A percentile compares a stretch with the other conserved stretches of the same genome.
Conservation (phyloP, 495 filamentous ascomycete species). For the Aspergillus baeticus region DNA sequence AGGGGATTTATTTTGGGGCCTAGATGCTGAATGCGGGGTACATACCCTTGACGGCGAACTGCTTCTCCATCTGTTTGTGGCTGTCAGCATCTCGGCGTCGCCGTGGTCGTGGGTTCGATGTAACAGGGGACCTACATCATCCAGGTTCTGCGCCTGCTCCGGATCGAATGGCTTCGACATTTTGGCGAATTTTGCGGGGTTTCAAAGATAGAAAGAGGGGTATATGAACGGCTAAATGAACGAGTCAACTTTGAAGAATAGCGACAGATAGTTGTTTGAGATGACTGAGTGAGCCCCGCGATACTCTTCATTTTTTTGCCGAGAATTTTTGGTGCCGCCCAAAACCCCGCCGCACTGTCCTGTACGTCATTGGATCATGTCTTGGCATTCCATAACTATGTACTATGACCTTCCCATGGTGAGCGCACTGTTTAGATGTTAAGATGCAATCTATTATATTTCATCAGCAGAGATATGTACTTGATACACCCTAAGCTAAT, state of each 20-base stretch:
- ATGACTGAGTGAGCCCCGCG: constrained; percentile 18
- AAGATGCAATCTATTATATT: not conserved
- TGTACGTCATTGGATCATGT: constrained; percentile 28
- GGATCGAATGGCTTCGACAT: constrained; percentile 59
- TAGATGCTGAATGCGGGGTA: not conserved
- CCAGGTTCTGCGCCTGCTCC: constrained; percentile 72
- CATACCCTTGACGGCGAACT: constrained; percentile 95
- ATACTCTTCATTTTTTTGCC: constrained; percentile 35
- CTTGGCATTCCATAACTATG: not conserved
- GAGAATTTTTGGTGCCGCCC: constrained; percentile 25
- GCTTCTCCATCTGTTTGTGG: constrained; percentile 84
- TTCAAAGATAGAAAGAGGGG: not conserved
- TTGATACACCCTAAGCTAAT: no score
- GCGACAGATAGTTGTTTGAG: not conserved
- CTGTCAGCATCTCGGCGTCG: constrained; percentile 23
- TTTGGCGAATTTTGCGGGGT: constrained; percentile 20
- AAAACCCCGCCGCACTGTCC: constrained; percentile 18
- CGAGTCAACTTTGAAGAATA: not conserved
- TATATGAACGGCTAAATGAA: not conserved
- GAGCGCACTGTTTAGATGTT: no score
- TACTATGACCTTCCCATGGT: no score
- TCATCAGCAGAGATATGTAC: no score
- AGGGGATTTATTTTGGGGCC: not conserved
- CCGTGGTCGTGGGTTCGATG: not conserved
- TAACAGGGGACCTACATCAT: constrained; percentile 57